A percentile compares a stretch with the other conserved stretches of the same genome.
Evolutionary conservation across 805 yeast genomes (phyloP).

Genomic region (Kluyveromyces aestuarii): DNA sequence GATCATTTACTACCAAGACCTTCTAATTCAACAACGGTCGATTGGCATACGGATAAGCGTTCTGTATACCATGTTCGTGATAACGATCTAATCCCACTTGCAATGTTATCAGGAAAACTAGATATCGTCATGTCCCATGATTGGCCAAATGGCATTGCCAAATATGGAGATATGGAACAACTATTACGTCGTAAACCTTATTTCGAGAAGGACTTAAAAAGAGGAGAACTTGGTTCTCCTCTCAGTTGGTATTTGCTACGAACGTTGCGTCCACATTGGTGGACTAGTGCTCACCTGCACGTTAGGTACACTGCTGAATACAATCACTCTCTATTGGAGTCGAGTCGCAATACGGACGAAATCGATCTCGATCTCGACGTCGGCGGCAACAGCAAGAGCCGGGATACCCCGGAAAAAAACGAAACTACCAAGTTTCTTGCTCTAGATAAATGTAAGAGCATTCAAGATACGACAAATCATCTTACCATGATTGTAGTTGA

Average conservation of each 20-base stretch:
- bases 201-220: constrained; percentile 53
- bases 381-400: not conserved
- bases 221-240: constrained; percentile 63
- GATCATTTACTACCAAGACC: constrained; percentile 30
- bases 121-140: constrained; percentile 77
- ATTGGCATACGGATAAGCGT: constrained; percentile 18
- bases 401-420: constrained; percentile 7
- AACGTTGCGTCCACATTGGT: constrained; percentile 50
- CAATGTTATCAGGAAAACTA: constrained; percentile 28
- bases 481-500: constrained; percentile 44
- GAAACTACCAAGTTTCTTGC: constrained; percentile 53
- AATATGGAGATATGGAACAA: constrained; percentile 46
- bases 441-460: constrained; percentile 74
- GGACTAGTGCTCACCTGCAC: constrained; percentile 92
- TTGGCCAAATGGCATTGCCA: constrained; percentile 82
- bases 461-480: constrained; percentile 35
- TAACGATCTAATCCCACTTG: constrained; percentile 48
- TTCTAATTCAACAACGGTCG: constrained; percentile 39
- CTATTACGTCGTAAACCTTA: constrained; percentile 56
- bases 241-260: constrained; percentile 47
- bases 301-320: constrained; percentile 56
- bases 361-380: constrained; percentile 21
- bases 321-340: constrained; percentile 12
- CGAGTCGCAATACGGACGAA: constrained; percentile 27
- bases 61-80: constrained; percentile 54